Conservation (phyloP, 352 stramenopile genomes). For the Globisporangium cylindrosporum region DNA sequence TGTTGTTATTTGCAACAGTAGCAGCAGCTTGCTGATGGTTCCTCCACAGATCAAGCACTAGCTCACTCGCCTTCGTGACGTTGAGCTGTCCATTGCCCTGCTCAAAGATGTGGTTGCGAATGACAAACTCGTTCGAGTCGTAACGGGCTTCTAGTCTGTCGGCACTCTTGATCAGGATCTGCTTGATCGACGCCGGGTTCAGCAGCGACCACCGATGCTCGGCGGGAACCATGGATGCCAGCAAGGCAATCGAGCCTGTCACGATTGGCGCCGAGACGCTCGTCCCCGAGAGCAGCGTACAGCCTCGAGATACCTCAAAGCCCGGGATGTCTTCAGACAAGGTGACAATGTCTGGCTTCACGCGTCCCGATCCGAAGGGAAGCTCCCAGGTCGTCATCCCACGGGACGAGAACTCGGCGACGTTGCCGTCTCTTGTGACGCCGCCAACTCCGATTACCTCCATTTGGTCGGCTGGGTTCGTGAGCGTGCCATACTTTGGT, state of each 20-base stretch:
- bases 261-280: conserved; percentile 85
- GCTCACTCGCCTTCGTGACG: conserved; percentile 49
- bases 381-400: conserved; percentile 88
- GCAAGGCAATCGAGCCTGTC: conserved; percentile 65
- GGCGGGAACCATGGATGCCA: conserved; percentile 67
- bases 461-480: conserved; percentile 83
- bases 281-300: conserved; percentile 71
- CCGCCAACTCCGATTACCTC: conserved; percentile 85
- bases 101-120: conserved; percentile 83
- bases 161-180: conserved; percentile 59
- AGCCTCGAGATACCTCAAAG: conserved; percentile 44
- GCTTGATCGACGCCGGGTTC: conserved; percentile 70
- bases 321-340: conserved; percentile 67
- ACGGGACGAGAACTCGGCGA: conserved; percentile 78
- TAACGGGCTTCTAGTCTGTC: conserved; percentile 36
- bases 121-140: conserved; percentile 32
- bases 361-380: conserved; percentile 70
- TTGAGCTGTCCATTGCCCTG: conserved; percentile 80
- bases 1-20: conserved; percentile 11
- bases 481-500: conserved; percentile 79
- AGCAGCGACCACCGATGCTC: conserved; percentile 52
- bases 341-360: conserved; percentile 85
- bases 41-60: conserved; percentile 40
- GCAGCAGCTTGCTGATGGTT: conserved; percentile 25
- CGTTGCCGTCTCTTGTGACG: conserved; percentile 45